These are phyloP conservation scores for Alliaria petiolata DNA, from an alignment of 345 rosid species.

Conservation along the genomic window DNA sequence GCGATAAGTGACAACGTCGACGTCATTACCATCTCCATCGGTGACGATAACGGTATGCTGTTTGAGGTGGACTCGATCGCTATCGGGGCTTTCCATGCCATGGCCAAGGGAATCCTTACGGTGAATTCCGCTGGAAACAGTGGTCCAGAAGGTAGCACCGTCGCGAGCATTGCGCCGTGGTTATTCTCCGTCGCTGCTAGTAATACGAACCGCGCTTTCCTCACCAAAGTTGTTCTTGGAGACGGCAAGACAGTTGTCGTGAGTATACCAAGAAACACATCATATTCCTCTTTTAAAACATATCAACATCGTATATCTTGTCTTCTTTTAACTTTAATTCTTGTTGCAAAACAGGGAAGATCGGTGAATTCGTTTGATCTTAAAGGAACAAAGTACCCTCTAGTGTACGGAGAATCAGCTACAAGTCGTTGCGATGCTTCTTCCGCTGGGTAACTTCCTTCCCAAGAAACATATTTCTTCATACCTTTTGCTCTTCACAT, in stretches of 20 bases:
- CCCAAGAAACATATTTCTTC: not conserved
- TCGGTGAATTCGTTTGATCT: conserved; percentile 37
- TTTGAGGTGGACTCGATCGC: conserved; percentile 27
- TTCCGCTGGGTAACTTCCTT: conserved; percentile 15
- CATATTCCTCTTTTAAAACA: not conserved
- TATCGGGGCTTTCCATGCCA: conserved; percentile 54
- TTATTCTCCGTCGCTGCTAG: conserved; percentile 49
- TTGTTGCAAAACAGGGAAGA: conserved; percentile 36
- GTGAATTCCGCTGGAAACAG: conserved; percentile 44
- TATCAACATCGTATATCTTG: not conserved
- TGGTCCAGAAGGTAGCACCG: conserved; percentile 4
- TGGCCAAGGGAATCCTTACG: conserved; percentile 47
- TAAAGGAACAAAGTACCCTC: conserved; percentile 32
- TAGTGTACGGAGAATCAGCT: conserved; percentile 26
- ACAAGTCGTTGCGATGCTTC: conserved; percentile 5
- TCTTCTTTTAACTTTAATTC: not conserved
- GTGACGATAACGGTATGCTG: rapidly evolving
- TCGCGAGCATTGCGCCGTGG: conserved; percentile 43
- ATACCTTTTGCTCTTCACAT: not conserved
- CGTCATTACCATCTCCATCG: conserved; percentile 40
- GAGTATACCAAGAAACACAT: conserved; percentile 24
- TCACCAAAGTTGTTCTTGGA: conserved; percentile 42
- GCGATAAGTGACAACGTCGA: conserved; percentile 46
- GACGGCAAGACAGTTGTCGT: conserved; percentile 40
- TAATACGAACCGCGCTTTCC: conserved; percentile 37